Base-by-base conservation (phyloP, 2,329 filamentous ascomycete species). In the Ophiostoma tasmaniense region DNA sequence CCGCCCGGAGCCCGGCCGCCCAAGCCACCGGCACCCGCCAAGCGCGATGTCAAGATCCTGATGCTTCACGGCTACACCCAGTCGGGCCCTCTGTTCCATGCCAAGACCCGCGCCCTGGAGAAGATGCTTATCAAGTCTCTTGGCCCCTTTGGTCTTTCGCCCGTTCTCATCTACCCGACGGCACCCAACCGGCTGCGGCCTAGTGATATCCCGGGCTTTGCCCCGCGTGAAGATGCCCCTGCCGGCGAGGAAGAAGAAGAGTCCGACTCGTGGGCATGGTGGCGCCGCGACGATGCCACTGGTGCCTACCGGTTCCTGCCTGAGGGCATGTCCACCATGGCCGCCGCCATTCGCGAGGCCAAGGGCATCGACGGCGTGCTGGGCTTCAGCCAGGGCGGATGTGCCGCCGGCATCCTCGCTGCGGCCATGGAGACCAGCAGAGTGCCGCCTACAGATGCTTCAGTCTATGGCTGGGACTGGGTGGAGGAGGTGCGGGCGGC, bases 11-110 rank as follows among this genome's bases (percentile, higher is more conserved):
- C 59, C 17, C 55, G 25, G 10, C 64, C 33, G 33, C 45, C 37
- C 17, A 67, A 67, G 64, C 77, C 68, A 77, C 77, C 68, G 77
- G 42, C 64, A 13, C 77, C 77, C 65, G 77, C 74, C 52, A 85
- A 83, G 77, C 82, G 77, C 68, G 79, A 84, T 68, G 74, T 89
- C 70, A 91, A 88, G 78, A 88, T 93, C 72, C 82, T 93, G 62
- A 92, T 93, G 89, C 83, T 93, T 35, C 90, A 93, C 75, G 90
- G 94, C 78, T 97, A 89, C 85, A 97, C 94, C 8, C 94, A 98
- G 82, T 96, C 91, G 35, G 93, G 93, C 3, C 79, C 89, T 3
- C 82, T 93, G 72, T 97, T 97, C 85, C 89, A 87, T 77, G 86
- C 89, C 78, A 97, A 97, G 81, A 96, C 92, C 64, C 91, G 92